phyloP scores from a whole-genome alignment of 2,329 filamentous ascomycete genomes.

The Epichloe baconii region DNA sequence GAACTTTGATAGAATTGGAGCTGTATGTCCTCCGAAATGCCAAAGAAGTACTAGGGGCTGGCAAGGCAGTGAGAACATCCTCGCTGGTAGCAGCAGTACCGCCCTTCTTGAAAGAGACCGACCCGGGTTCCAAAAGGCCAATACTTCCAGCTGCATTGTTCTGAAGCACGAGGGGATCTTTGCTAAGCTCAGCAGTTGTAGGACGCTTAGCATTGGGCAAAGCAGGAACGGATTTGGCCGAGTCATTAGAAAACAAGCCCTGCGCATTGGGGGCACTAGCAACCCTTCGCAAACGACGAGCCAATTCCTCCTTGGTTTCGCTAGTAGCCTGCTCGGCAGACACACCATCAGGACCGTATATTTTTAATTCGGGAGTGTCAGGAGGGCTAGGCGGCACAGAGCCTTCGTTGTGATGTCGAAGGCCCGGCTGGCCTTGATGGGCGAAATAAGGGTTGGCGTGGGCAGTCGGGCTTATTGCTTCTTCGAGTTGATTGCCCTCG shows the following conservation, averaged over 20 bases:
- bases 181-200: constrained; percentile 73
- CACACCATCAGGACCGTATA: constrained; percentile 52
- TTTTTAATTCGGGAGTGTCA: constrained; percentile 70
- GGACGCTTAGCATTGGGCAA: constrained; percentile 52
- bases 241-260: constrained; percentile 58
- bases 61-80: constrained; percentile 46
- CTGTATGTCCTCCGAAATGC: constrained; percentile 93
- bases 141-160: constrained; percentile 26
- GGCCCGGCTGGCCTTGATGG: constrained; percentile 84
- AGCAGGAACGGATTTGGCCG: constrained; percentile 6
- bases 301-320: constrained; percentile 84
- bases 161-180: constrained; percentile 54
- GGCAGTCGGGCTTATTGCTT: constrained; percentile 79
- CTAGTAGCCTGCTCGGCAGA: constrained; percentile 56
- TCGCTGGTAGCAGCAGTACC: constrained; percentile 29
- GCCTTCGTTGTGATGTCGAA: constrained; percentile 89
- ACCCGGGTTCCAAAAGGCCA: constrained; percentile 13
- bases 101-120: constrained; percentile 17
- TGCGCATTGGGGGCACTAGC: constrained; percentile 96
- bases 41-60: constrained; percentile 53
- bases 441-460: constrained; percentile 95
- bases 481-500: constrained; percentile 83
- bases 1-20: constrained; percentile 97
- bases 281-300: constrained; percentile 81
- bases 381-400: constrained; percentile 88